phyloP scores from a whole-genome alignment of 371 early-diverging fungal genomes.

The Mucor lusitanicus region DNA sequence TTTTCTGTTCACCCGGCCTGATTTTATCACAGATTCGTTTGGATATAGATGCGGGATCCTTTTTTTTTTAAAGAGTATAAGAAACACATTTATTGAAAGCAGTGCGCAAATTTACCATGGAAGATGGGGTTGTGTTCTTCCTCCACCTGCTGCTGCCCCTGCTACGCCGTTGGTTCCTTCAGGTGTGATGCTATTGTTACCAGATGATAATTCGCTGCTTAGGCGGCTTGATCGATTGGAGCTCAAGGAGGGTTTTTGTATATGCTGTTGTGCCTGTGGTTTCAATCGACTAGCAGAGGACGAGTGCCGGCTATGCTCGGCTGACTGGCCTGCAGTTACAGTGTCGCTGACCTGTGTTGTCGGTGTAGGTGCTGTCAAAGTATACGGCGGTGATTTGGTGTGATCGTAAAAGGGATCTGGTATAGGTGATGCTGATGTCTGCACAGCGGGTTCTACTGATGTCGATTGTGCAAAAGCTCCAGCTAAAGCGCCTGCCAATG shows the following conservation, averaged over 20 bases:
- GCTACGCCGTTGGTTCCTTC: slow-evolving; percentile 22
- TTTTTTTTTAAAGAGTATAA: slow-evolving; percentile 22
- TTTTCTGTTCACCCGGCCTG: slow-evolving; percentile 60
- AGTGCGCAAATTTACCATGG: slow-evolving; percentile 26
- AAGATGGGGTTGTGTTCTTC: slow-evolving; percentile 27
- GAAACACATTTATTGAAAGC: neutral
- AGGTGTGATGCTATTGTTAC: neutral
- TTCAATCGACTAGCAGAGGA: neutral
- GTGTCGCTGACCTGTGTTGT: neutral
- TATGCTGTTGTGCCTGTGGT: neutral
- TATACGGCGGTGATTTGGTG: neutral
- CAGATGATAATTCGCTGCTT: slow-evolving; percentile 10
- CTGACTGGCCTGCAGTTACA: neutral
- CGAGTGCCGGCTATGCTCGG: neutral
- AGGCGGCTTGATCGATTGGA: slow-evolving; percentile 5
- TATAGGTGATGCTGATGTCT: neutral
- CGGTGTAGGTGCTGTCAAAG: neutral
- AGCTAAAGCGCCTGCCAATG: neutral
- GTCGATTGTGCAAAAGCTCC: neutral
- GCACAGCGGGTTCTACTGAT: neutral
- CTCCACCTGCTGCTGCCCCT: neutral
- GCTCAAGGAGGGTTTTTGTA: neutral
- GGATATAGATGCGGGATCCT: slow-evolving; percentile 56
- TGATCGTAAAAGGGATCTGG: neutral
- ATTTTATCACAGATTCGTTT: slow-evolving; percentile 65